Percentiles rank a stretch among this genome's conserved stretches.
Conservation (phyloP, 2,329 filamentous ascomycete genomes). For the Penicillium sp. region DNA sequence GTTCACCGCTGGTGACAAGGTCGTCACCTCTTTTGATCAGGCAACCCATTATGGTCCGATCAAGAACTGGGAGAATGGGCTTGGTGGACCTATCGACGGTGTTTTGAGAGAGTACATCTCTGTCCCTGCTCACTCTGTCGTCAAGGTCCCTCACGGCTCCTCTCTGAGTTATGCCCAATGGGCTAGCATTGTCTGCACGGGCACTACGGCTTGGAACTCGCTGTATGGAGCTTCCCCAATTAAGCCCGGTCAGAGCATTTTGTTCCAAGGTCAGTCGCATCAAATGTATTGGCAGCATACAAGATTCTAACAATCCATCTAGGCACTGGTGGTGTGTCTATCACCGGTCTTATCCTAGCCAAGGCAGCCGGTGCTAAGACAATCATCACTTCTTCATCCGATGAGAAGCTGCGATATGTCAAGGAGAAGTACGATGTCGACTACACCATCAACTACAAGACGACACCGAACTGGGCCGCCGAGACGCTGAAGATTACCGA, state of each 20-base stretch:
- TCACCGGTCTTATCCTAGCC: constrained; percentile 43
- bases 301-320: constrained; percentile 18
- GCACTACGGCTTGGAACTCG: constrained; percentile 46
- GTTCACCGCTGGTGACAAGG: constrained; percentile 1
- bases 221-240: constrained; percentile 39
- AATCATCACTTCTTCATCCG: constrained; percentile 49
- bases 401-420: constrained; percentile 29
- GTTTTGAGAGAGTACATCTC: constrained; percentile 40
- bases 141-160: constrained; percentile 36
- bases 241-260: constrained; percentile 16
- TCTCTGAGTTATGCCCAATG: constrained; percentile 31
- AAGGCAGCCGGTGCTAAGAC: constrained; percentile 48
- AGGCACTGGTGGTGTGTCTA: constrained; percentile 48
- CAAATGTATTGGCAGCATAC: background rate
- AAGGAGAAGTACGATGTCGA: constrained; percentile 45
- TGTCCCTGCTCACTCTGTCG: constrained; percentile 32
- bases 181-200: constrained; percentile 39
- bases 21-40: constrained; percentile 20
- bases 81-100: constrained; percentile 37
- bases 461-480: constrained; percentile 21
- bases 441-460: constrained; percentile 48
- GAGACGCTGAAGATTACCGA: constrained; percentile 30
- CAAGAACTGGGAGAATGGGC: constrained; percentile 20
- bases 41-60: constrained; percentile 29
- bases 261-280: constrained; percentile 27